Base-by-base conservation (phyloP, 495 filamentous ascomycete species). In the Lasiosphaeris hirsuta region DNA sequence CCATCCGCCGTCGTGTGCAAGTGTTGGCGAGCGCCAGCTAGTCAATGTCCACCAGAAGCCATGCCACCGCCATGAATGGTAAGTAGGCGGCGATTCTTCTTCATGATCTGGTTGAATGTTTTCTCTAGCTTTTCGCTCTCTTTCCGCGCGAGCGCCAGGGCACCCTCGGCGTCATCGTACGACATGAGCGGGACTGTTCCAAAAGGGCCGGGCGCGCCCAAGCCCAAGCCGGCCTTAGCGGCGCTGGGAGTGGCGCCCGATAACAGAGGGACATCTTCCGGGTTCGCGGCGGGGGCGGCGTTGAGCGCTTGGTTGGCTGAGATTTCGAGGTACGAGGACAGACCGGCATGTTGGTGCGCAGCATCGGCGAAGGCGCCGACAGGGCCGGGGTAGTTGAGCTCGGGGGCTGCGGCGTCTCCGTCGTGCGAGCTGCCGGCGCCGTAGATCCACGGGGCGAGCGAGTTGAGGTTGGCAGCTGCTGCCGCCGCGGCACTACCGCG, bases 61-160 rank as follows among this genome's bases (percentile, higher is more conserved):
- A 37, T 45, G 23, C 51, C 59, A 6, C 54, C 54, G 0, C 51
- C 61, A 0, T 19, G 10, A 37, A 45, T 59, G 23, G 57, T 54
- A 43, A 80, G 54, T 37, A 84, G 47, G 55, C 72, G 69, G 54
- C 79, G 71, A 62, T 89, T 89, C 76, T 80, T 84, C 62, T 83
- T 83, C 54, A 86, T 73, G 37, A 87, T 53, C 51, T 77, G 73
- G 58, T 77, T 78, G 17, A 89, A 64, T 60, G 75, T 84, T 77
- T 88, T 90, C 69, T 90, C 88, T 8, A 89, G 65, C 54, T 67
- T 78, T 51, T 91, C 88, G 36, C 83, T 78, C 63, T 90, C 86
- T 74, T 85, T 88, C 59, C 78, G 78, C n/a, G 81, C 77, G 10
- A 67, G 63, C 14, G 73, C 56, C 61, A 87, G 73, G 35, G 77